phyloP scores from a whole-genome alignment of 139 green algal genomes.

The Asterochloris erici region DNA sequence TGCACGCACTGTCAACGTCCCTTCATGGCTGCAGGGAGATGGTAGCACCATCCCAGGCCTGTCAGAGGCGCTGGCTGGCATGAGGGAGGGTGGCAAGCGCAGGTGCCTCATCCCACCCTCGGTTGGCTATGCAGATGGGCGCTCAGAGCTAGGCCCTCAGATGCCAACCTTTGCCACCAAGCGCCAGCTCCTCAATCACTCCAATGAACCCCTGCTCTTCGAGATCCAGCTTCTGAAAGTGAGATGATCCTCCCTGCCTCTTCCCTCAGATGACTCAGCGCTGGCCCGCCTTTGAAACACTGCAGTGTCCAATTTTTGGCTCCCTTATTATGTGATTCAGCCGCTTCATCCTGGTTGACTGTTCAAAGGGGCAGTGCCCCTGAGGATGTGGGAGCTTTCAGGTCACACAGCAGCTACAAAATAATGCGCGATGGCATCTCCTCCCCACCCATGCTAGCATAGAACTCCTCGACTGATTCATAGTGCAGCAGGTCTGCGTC shows the following conservation, averaged over 20 bases:
- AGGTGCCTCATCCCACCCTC: conserved; percentile 59
- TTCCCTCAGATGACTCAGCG: neutral
- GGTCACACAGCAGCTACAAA: no score
- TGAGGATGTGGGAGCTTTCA: no score
- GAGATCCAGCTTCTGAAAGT: conserved; percentile 67
- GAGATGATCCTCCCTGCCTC: neutral
- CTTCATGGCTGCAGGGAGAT: neutral
- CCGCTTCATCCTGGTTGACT: no score
- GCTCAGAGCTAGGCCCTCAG: conserved; percentile 30
- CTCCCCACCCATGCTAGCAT: no score
- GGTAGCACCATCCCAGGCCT: conserved; percentile 28
- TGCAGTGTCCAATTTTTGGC: no score
- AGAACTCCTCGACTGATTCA: no score
- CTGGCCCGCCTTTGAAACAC: no score
- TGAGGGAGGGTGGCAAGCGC: conserved; percentile 58
- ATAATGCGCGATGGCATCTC: no score
- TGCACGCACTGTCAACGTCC: no score
- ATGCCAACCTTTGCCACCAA: conserved; percentile 76
- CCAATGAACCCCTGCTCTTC: conserved; percentile 74
- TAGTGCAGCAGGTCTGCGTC: no score
- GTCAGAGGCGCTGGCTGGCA: conserved; percentile 45
- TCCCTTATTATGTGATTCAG: no score
- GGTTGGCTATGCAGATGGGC: conserved; percentile 41
- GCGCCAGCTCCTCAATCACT: conserved; percentile 75
- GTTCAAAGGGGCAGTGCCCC: no score